Evolutionary conservation across 1,284 basidiomycete genomes (phyloP), one percentile per base, ranked within the genome.

Genomic region (Boletellus sp.): DNA sequence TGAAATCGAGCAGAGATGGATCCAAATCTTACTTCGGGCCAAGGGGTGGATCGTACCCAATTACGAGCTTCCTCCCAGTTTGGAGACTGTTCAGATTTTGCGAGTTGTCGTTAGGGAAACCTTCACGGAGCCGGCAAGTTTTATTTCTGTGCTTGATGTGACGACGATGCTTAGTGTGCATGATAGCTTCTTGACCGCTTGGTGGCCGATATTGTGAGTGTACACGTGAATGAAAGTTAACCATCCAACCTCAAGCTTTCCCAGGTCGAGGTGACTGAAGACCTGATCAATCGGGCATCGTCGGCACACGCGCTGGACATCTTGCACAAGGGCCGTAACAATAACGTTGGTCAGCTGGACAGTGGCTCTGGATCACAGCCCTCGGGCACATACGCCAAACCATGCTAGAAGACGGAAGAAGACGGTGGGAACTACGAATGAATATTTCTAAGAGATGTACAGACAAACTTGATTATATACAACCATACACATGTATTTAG

Each of bases 31-130:
- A 2, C 69, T 94, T 21, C 74, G 91, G 39, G 71, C 77, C 13
- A 88, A 83, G 63, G 86, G 87, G 52, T 93, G 90, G 85, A 91
- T 93, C 56, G 87, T 93, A 1, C 91, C 91, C 2, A 94, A 87
- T 67, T 93, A 93, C 60, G 85, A 88, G 53, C 73, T 92, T 26
- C 80, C 91, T 8, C 90, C 90, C 5, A 68, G 73, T 48, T 65
- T 87, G 46, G 72, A 91, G 51, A 69, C 79, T 13, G 68, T 82
- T 36, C 80, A 94, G 61, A 93, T 95, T 54, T 74, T 95, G 40
- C 84, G 92, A 45, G 90, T 94, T 11, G 93, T 95, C 37, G 79
- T 93, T 10, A 78, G 86, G 41, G 91, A 94, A 69, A 86, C 76
- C 52, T 71, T 85, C 64, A 76, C 80, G 1, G 84, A 82, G 59